Percentiles rank a stretch among this genome's conserved stretches.
Evolutionary conservation across 2,329 filamentous ascomycete species (phyloP).

Genomic region (Chaetomiaceae sp.): DNA sequence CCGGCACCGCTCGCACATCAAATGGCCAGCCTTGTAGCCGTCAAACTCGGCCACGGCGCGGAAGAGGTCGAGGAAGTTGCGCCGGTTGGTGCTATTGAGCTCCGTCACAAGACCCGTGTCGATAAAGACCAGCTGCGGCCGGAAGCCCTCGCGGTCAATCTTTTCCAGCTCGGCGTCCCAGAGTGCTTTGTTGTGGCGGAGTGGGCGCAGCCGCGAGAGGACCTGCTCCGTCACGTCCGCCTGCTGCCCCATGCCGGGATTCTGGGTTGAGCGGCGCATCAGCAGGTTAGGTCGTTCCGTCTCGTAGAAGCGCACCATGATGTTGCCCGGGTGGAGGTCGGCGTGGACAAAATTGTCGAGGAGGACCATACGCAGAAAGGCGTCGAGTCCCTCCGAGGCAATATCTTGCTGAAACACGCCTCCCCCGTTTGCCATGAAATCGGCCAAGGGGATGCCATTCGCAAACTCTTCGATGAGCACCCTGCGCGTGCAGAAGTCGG

Average conservation of each 20-base stretch:
- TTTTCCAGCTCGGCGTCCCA: conserved; percentile 73
- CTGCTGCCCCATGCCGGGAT: conserved; percentile 35
- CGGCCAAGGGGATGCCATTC: conserved; percentile 84
- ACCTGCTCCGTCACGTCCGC: conserved; percentile 85
- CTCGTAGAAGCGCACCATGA: conserved; percentile 98
- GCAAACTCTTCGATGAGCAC: conserved; percentile 95
- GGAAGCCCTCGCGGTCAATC: conserved; percentile 82
- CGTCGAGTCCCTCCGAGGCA: conserved; percentile 89
- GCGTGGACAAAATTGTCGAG: conserved; percentile 98
- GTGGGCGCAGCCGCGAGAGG: conserved; percentile 71
- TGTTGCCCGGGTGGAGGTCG: conserved; percentile 94
- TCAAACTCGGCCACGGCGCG: conserved; percentile 94
- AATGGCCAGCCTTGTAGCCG: conserved; percentile 86
- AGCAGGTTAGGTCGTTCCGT: conserved; percentile 63
- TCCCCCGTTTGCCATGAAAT: conserved; percentile 86
- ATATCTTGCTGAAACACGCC: conserved; percentile 93
- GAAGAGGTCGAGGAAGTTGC: conserved; percentile 93
- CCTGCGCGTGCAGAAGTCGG: conserved; percentile 85
- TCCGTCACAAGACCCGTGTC: conserved; percentile 95
- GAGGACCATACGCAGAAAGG: conserved; percentile 92
- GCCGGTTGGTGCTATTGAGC: conserved; percentile 78
- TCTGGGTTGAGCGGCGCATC: conserved; percentile 26
- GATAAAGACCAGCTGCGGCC: conserved; percentile 94
- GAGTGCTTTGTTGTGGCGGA: conserved; percentile 57
- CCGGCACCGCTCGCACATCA: conserved; percentile 94